Percentiles rank a stretch among this genome's conserved stretches.
These are phyloP conservation scores for Aspergillus sp. DNA, from an alignment of 2,329 filamentous ascomycete species.

Conservation along the genomic window DNA sequence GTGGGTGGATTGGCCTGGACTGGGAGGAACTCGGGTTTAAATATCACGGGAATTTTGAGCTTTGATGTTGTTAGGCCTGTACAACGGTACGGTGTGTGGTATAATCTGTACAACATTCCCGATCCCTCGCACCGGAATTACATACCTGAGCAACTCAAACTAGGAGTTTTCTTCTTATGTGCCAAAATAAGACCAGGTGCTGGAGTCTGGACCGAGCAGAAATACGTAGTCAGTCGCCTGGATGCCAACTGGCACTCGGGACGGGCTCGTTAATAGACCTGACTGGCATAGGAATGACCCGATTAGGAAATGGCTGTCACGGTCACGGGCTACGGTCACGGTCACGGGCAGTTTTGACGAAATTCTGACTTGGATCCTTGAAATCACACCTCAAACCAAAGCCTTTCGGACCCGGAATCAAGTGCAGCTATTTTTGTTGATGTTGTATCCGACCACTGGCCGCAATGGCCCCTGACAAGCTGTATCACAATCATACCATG, in stretches of 20 bases:
- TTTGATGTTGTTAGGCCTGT: not conserved
- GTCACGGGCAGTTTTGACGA: not conserved
- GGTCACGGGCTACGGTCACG: not conserved
- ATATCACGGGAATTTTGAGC: not conserved
- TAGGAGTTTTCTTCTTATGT: too few species aligned
- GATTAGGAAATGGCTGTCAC: not conserved
- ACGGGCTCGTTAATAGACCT: too few species aligned
- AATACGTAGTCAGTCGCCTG: too few species aligned
- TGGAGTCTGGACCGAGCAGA: too few species aligned
- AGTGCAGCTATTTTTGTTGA: not conserved
- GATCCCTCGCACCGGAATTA: not conserved
- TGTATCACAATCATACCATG: not conserved
- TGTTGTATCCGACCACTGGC: too few species aligned
- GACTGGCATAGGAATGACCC: too few species aligned
- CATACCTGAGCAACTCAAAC: not conserved
- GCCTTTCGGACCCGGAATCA: not conserved
- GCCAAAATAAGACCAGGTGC: too few species aligned
- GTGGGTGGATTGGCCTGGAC: not conserved
- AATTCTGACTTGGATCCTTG: not conserved
- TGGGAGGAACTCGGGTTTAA: not conserved
- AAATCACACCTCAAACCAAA: too few species aligned
- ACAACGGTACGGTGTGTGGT: not conserved
- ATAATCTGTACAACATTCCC: not conserved
- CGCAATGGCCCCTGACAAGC: not conserved
- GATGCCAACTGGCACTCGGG: too few species aligned